These are phyloP conservation scores for Fusarium oligoseptatum DNA, from an alignment of 2,329 filamentous ascomycete genomes.

Conservation along the genomic window DNA sequence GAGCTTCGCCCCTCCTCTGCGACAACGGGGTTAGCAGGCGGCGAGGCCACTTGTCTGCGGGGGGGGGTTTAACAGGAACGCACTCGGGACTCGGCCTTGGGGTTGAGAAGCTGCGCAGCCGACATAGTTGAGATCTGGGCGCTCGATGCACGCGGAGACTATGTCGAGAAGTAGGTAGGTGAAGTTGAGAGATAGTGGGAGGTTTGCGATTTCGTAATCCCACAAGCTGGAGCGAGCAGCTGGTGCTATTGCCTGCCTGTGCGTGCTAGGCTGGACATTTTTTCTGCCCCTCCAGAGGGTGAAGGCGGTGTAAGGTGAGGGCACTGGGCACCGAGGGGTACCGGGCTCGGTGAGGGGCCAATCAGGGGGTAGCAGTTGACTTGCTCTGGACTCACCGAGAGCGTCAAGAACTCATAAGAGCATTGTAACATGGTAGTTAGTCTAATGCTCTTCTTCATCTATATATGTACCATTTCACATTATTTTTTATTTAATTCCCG, in stretches of 20 bases:
- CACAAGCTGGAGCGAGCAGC: conserved; percentile 46
- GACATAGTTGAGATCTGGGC: conserved; percentile 74
- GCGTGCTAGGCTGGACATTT: conserved; percentile 50
- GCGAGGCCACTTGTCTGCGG: conserved; percentile 35
- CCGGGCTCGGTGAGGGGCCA: conserved; percentile 35
- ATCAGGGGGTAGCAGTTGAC: neutral
- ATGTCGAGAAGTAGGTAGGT: conserved; percentile 39
- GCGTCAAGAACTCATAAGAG: neutral
- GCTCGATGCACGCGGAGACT: conserved; percentile 35
- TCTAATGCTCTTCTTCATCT: neutral
- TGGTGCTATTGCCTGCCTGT: conserved; percentile 49
- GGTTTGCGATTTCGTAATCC: conserved; percentile 49
- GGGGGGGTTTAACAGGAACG: conserved; percentile 52
- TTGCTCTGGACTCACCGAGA: neutral
- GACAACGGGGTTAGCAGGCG: conserved; percentile 45
- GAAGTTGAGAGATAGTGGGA: conserved; percentile 33
- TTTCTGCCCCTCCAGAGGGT: conserved; percentile 49
- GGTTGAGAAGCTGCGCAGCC: conserved; percentile 97
- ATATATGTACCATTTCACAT: neutral
- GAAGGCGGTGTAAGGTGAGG: conserved; percentile 50
- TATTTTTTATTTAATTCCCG: neutral
- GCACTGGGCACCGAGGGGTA: conserved; percentile 15
- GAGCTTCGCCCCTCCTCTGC: conserved; percentile 94
- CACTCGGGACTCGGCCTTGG: conserved; percentile 97
- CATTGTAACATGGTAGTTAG: neutral